Percentiles rank a stretch among this genome's conserved stretches.
These are phyloP conservation scores for Neonectria neomacrospora DNA, from an alignment of 2,329 filamentous ascomycete species.

Conservation along the genomic window DNA sequence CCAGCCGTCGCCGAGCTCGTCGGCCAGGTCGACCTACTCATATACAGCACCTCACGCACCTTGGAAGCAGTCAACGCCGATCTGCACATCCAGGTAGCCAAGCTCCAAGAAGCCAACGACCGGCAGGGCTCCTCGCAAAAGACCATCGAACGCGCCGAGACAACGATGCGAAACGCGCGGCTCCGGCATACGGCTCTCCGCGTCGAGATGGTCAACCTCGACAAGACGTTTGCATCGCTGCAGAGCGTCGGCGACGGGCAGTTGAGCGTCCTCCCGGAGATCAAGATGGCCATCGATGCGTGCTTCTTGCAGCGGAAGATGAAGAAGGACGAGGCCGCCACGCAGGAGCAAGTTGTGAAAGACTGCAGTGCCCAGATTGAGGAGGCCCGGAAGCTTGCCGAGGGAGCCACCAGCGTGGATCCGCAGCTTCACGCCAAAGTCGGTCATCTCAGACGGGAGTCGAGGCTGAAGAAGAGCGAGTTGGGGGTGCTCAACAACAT, in stretches of 20 bases:
- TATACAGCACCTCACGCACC: background rate
- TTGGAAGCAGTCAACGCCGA: background rate
- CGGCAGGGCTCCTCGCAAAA: background rate
- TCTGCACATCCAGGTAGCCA: background rate
- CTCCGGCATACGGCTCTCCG: background rate
- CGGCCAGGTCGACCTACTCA: background rate
- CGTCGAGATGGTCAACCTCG: background rate
- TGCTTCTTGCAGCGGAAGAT: background rate
- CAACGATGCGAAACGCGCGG: background rate
- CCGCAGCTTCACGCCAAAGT: background rate
- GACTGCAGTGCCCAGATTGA: background rate
- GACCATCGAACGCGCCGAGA: background rate
- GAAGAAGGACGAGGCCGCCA: background rate
- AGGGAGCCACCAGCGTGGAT: background rate
- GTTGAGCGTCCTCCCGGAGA: background rate
- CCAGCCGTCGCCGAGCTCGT: background rate
- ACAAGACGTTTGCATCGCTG: background rate
- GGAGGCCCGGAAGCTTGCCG: background rate
- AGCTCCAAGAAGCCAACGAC: background rate
- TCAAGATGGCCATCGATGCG: background rate
- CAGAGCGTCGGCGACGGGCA: background rate
- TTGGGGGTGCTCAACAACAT: background rate
- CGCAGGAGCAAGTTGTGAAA: background rate
- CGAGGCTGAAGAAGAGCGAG: no score
- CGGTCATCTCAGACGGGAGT: no score